Conservation (phyloP, 352 stramenopile species). For the Blastocystis sp. region DNA sequence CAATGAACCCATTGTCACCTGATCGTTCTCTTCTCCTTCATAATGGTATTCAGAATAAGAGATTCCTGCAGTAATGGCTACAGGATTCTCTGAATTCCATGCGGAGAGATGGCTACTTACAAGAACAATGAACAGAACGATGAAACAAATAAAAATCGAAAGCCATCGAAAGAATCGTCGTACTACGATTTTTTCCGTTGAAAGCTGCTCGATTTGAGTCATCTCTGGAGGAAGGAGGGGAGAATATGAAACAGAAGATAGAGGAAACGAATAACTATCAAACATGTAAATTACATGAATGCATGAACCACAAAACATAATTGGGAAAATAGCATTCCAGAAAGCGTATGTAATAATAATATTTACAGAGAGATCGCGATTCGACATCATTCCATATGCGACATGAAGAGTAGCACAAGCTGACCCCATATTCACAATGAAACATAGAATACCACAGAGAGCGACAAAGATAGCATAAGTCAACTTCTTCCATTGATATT, state of each 20-base stretch:
- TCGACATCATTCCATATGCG: background rate
- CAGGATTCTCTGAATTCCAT: constrained; percentile 37
- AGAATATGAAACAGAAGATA: background rate
- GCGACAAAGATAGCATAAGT: background rate
- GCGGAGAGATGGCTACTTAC: background rate
- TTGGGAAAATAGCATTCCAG: constrained; percentile 1
- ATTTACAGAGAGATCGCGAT: background rate
- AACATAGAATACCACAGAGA: background rate
- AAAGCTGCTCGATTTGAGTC: background rate
- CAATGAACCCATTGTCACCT: background rate
- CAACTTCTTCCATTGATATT: constrained; percentile 14
- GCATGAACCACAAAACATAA: background rate
- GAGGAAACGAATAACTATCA: background rate
- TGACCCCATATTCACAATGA: constrained; percentile 8
- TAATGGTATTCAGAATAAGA: background rate
- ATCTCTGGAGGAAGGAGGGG: background rate
- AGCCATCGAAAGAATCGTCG: background rate
- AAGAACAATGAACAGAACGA: background rate
- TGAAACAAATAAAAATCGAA: background rate
- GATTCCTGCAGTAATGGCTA: background rate
- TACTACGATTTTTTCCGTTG: background rate
- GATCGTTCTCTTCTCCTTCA: background rate
- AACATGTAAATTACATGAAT: constrained; percentile 19
- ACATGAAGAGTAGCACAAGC: constrained; percentile 24
- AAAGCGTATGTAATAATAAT: background rate